phyloP scores from a whole-genome alignment of 106 monocot genomes.

The Vanilla planifolia region DNA sequence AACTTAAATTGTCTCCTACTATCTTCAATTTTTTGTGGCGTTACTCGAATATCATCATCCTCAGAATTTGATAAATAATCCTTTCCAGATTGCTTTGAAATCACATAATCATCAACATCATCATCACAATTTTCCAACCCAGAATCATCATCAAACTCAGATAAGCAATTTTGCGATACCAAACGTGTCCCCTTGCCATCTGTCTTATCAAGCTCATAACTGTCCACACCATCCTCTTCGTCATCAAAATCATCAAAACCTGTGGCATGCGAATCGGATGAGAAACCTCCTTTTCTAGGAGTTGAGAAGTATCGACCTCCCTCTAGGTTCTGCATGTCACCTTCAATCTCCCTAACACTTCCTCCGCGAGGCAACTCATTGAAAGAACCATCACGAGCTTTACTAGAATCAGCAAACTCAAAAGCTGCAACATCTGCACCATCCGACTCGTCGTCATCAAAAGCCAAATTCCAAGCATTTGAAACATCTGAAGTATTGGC shows the following conservation, averaged over 20 bases:
- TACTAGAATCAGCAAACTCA: slow-evolving; percentile 86
- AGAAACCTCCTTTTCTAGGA: slow-evolving; percentile 13
- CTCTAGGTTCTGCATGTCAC: slow-evolving; percentile 17
- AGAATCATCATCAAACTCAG: slow-evolving; percentile 46
- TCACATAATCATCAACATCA: slow-evolving; percentile 11
- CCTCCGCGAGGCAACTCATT: slow-evolving; percentile 19
- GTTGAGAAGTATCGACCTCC: slow-evolving; percentile 25
- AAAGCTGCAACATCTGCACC: slow-evolving; percentile 99
- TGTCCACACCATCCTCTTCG: slow-evolving; percentile 86
- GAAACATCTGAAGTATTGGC: slow-evolving; percentile 46
- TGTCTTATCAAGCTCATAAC: slow-evolving; percentile 63
- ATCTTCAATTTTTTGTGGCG: slow-evolving; percentile 13
- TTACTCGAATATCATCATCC: slow-evolving; percentile 30
- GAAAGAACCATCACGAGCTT: slow-evolving; percentile 12
- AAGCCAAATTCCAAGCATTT: slow-evolving; percentile 94
- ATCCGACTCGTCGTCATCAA: slow-evolving; percentile 97
- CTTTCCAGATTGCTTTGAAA: slow-evolving; percentile 8
- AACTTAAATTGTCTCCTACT: slow-evolving; percentile 19
- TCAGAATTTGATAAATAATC: slow-evolving; percentile 21
- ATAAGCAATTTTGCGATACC: slow-evolving; percentile 37
- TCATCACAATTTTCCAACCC: slow-evolving; percentile 52
- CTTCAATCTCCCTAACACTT: slow-evolving; percentile 16
- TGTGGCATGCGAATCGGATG: slow-evolving; percentile 15
- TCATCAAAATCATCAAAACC: slow-evolving; percentile 99
- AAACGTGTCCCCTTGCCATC: slow-evolving; percentile 11